These are phyloP conservation scores for Globisporangium ultimum DNA, from an alignment of 352 stramenopile genomes.

Conservation along the genomic window DNA sequence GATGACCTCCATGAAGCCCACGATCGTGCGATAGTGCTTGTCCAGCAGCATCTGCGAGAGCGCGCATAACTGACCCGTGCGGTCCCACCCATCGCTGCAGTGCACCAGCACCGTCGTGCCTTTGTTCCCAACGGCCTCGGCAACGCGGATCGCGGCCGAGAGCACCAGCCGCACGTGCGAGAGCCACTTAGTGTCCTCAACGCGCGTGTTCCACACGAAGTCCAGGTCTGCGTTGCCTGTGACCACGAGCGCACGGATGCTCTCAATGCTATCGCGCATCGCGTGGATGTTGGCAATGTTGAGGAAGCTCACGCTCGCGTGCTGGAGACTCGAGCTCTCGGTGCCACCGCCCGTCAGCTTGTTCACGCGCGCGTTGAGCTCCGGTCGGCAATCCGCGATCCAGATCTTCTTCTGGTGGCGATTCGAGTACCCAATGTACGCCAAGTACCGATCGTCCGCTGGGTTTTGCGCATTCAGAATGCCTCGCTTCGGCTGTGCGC, in stretches of 20 bases:
- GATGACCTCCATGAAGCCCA: conserved; percentile 77
- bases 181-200: conserved; percentile 85
- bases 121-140: conserved; percentile 61
- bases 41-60: conserved; percentile 89
- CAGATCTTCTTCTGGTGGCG: conserved; percentile 51
- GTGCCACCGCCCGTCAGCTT: conserved; percentile 88
- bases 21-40: conserved; percentile 78
- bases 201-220: conserved; percentile 51
- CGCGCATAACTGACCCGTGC: conserved; percentile 81
- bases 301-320: conserved; percentile 80
- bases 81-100: conserved; percentile 92
- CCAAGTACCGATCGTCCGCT: conserved; percentile 74
- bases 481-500: conserved; percentile 82
- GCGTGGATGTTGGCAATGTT: conserved; percentile 94
- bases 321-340: conserved; percentile 75
- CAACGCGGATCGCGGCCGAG: conserved; percentile 60
- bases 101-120: conserved; percentile 84
- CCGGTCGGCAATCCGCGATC: conserved; percentile 89
- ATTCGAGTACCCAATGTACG: conserved; percentile 46
- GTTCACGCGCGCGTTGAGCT: conserved; percentile 89
- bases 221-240: conserved; percentile 51
- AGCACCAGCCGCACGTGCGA: conserved; percentile 68
- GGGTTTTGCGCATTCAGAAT: conserved; percentile 76
- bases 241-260: conserved; percentile 46
- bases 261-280: conserved; percentile 86